Base-by-base conservation (phyloP, 331 rosid species). In the Quercus phellos region DNA sequence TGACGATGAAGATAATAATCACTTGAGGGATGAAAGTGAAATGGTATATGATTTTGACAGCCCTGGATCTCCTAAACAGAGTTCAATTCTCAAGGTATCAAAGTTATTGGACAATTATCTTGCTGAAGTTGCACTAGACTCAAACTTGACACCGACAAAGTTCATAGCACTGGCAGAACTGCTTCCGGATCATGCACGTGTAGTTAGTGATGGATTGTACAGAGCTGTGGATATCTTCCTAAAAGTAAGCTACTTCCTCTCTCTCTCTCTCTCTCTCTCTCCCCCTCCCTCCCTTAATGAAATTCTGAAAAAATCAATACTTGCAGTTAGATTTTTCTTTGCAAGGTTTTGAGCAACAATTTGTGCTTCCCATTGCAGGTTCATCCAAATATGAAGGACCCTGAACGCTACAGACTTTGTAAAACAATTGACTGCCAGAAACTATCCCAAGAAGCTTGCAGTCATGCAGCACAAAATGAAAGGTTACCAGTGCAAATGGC, bases 401-500 rank as follows among this genome's bases (percentile, higher is more conserved):
- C 94, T 0, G 99, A 94, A 74, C 80, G 97, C 4, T 87, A 90
- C 84, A 87, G 97, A 12, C 89, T 94, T 14, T 88, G 98, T 97
- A 94, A 94, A 83, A 91, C 96, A 84, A 91, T 94, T 1, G 98
- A 94, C 87, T 87, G 91, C 73, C 97, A 92, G 81, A 94, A 94
- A 81, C 88, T 94, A 21, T 90, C 97, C 59, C 97, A 94, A 86
- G 99, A 94, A 85, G 99, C 97, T 32, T 94, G 99, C 87, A 94
- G 97, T 79, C 99, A 94, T 55, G 99, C 99, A 68, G 98, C 99
- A 55, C 99, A 94, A 84, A 94, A 94, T 12, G 99, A 94, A 73
- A 88, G 99, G 85, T 79, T 94, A 51, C 98, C 99, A 0, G 97
- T 94, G 70, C 99, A 94, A 71, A 94, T 91, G 93, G 98, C 92